phyloP scores from a whole-genome alignment of 345 rosid genomes.

The Nasturtium officinale region DNA sequence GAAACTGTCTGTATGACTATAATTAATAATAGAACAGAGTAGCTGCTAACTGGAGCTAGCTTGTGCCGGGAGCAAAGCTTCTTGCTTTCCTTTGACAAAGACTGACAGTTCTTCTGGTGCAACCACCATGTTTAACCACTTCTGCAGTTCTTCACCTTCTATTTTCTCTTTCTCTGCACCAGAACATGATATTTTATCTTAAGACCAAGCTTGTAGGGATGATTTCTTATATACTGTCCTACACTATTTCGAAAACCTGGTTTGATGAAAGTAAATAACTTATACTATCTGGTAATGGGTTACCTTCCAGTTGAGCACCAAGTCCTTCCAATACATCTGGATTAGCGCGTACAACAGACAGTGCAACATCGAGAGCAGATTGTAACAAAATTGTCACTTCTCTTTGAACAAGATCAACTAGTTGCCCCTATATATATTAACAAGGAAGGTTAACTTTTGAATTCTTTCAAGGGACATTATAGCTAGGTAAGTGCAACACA shows the following conservation, averaged over 20 bases:
- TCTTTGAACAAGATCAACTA: conserved; percentile 87
- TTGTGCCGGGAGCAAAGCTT: conserved; percentile 56
- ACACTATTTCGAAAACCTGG: too few relatives aligned
- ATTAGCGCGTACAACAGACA: conserved; percentile 83
- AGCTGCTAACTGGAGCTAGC: conserved; percentile 39
- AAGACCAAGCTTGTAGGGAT: too few relatives aligned
- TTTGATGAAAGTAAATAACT: too few relatives aligned
- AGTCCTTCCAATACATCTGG: conserved; percentile 85
- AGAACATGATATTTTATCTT: too few relatives aligned
- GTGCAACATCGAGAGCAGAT: conserved; percentile 76
- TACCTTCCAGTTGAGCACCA: conserved; percentile 95
- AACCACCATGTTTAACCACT: conserved; percentile 84
- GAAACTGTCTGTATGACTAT: too few relatives aligned
- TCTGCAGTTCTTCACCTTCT: conserved; percentile 86
- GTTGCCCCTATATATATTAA: conserved; percentile 77
- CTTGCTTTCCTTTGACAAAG: conserved; percentile 68
- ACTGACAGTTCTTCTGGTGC: conserved; percentile 72
- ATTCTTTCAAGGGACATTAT: too few relatives aligned
- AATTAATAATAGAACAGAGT: background rate
- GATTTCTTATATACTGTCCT: too few relatives aligned
- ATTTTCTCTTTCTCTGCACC: conserved; percentile 61
- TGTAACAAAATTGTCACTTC: conserved; percentile 83
- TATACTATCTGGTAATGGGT: background rate
- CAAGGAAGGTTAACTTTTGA: background rate
- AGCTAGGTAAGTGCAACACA: background rate